A percentile compares a stretch with the other conserved stretches of the same genome.
Evolutionary conservation across 352 stramenopile species (phyloP).

Genomic region (Lagenidium sp.): DNA sequence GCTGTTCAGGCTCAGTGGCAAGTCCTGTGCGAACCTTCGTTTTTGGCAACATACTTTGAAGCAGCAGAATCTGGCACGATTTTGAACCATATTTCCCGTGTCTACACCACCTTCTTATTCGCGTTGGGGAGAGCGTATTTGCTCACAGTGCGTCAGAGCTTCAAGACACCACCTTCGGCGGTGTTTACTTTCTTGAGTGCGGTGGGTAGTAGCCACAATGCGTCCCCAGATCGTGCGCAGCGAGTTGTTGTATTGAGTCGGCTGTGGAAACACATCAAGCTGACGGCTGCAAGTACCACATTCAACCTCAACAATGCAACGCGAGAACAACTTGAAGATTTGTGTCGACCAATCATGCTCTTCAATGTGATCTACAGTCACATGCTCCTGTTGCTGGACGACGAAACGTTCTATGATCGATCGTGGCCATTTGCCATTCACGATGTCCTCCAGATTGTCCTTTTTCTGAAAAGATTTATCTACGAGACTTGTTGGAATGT

Average conservation of each 20-base stretch:
- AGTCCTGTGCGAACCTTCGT: constrained; percentile 27
- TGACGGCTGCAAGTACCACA: no score
- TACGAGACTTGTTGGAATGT: constrained; percentile 61
- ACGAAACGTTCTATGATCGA: constrained; percentile 63
- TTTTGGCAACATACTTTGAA: constrained; percentile 26
- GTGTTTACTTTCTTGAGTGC: constrained; percentile 45
- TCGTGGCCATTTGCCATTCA: constrained; percentile 34
- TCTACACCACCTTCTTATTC: constrained; percentile 32
- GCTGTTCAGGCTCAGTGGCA: constrained; percentile 32
- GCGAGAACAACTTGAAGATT: no score
- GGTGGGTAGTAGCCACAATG: no score
- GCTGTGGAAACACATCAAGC: no score
- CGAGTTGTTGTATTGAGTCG: no score
- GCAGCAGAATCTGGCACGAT: background rate
- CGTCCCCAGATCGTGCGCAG: no score
- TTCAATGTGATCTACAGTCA: constrained; percentile 65
- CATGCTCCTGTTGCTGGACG: constrained; percentile 49
- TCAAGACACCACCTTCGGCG: constrained; percentile 25
- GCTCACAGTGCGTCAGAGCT: constrained; percentile 30
- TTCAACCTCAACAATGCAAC: no score
- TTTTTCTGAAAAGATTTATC: constrained; percentile 55
- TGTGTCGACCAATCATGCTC: no score
- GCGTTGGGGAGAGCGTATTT: constrained; percentile 32
- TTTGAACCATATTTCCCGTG: constrained; percentile 22
- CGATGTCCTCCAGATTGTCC: constrained; percentile 34